Evolutionary conservation across 2,329 filamentous ascomycete genomes (phyloP).

Genomic region (Cytospora paraplurivora): DNA sequence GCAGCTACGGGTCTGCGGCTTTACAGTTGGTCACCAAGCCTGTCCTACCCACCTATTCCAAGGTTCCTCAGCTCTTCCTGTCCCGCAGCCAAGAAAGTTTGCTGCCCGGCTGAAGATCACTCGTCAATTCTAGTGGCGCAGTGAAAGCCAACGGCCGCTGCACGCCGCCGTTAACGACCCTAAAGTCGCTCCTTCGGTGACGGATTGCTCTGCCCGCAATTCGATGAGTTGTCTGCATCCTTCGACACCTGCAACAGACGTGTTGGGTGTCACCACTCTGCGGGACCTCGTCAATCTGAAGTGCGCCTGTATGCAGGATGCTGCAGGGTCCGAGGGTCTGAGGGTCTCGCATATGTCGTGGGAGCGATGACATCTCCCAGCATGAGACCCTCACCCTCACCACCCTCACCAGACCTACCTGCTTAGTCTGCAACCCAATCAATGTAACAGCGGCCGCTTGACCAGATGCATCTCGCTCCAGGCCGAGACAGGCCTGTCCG

Average conservation of each 20-base stretch:
- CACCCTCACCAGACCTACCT: not conserved
- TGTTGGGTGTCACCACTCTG: not conserved
- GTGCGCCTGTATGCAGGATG: not conserved
- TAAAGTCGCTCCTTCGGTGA: not conserved
- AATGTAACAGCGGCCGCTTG: constrained; percentile 9
- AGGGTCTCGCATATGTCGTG: not conserved
- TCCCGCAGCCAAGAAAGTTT: constrained; percentile 21
- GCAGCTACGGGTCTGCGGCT: constrained; percentile 6
- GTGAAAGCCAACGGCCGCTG: constrained; percentile 16
- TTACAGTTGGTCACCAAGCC: constrained; percentile 9
- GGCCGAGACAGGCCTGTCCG: constrained; percentile 12
- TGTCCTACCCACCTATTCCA: constrained; percentile 12
- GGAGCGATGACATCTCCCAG: not conserved
- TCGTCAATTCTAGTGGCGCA: constrained; percentile 21
- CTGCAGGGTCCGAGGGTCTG: not conserved
- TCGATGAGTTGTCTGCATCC: constrained; percentile 1
- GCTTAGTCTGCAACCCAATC: not conserved
- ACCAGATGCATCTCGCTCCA: constrained; percentile 10
- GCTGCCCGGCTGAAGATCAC: constrained; percentile 22
- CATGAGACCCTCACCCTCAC: not conserved
- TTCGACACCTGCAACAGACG: not conserved
- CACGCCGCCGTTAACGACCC: not conserved
- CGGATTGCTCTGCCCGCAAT: not conserved
- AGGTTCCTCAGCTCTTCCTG: constrained; percentile 22
- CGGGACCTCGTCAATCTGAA: not conserved